Conservation (phyloP, 2,329 filamentous ascomycete genomes). For the Aspergillus spinulosporus region DNA sequence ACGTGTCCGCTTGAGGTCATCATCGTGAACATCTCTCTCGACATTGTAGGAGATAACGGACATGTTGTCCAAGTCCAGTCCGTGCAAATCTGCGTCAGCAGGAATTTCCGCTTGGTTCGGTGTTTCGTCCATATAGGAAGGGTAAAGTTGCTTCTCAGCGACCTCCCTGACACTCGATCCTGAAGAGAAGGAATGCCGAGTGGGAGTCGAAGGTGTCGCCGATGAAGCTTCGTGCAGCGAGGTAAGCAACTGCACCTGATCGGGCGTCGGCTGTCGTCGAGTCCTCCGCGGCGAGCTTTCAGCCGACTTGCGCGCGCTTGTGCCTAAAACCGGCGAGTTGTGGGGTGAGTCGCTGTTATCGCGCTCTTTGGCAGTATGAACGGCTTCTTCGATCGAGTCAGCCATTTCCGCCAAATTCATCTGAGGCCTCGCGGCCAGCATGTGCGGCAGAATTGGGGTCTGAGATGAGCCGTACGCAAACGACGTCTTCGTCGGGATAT, state of each 20-base stretch:
- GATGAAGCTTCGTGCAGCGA: slow-evolving; percentile 29
- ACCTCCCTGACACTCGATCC: slow-evolving; percentile 29
- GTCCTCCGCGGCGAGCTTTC: slow-evolving; percentile 21
- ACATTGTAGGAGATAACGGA: slow-evolving; percentile 37
- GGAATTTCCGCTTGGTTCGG: background rate
- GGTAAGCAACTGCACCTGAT: slow-evolving; percentile 34
- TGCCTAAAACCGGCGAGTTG: slow-evolving; percentile 16
- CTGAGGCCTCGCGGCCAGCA: slow-evolving; percentile 32
- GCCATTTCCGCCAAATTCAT: slow-evolving; percentile 37
- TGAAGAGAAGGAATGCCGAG: slow-evolving; percentile 35
- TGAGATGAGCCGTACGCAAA: slow-evolving; percentile 44
- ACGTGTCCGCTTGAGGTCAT: slow-evolving; percentile 37
- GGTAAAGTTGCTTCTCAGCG: slow-evolving; percentile 30
- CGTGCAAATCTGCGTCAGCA: slow-evolving; percentile 5
- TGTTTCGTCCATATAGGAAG: slow-evolving; percentile 29
- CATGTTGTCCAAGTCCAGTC: slow-evolving; percentile 34
- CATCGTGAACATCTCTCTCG: slow-evolving; percentile 40
- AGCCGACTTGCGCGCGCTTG: slow-evolving; percentile 17
- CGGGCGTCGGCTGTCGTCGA: slow-evolving; percentile 37
- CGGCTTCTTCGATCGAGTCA: slow-evolving; percentile 33
- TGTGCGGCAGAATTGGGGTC: slow-evolving; percentile 37
- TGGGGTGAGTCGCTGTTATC: slow-evolving; percentile 17
- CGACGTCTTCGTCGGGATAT: slow-evolving; percentile 41
- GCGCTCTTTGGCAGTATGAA: slow-evolving; percentile 29
- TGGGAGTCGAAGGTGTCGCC: slow-evolving; percentile 13